These are phyloP conservation scores for Halteria grandinella DNA, from an alignment of 73 alveolate genomes.

Conservation along the genomic window DNA sequence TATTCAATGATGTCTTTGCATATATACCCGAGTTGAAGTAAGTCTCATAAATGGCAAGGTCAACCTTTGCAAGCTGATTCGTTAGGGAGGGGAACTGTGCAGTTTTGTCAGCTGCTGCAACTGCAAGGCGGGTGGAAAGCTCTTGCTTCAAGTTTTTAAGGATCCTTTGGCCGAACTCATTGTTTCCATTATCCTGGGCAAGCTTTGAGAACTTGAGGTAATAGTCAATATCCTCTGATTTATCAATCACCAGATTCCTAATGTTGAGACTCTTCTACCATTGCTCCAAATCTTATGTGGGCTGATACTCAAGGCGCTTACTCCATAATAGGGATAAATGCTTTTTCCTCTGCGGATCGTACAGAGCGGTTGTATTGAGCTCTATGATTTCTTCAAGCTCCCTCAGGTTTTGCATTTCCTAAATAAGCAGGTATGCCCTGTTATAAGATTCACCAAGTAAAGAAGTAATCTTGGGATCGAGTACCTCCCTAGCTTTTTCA, in stretches of 20 bases:
- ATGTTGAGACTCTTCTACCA: conserved; percentile 87
- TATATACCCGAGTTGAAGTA: conserved; percentile 62
- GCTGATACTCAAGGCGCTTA: conserved; percentile 76
- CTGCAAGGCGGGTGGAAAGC: conserved; percentile 10
- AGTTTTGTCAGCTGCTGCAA: conserved; percentile 26
- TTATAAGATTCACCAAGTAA: conserved; percentile 92
- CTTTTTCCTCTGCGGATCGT: conserved; percentile 63
- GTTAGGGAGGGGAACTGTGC: conserved; percentile 23
- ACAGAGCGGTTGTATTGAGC: conserved; percentile 70
- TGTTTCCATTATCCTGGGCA: conserved; percentile 41
- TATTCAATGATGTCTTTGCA: too few species aligned
- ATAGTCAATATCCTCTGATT: conserved; percentile 80
- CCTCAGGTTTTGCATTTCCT: conserved; percentile 88
- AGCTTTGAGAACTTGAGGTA: conserved; percentile 69
- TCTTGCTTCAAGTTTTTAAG: conserved; percentile 49
- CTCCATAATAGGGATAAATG: conserved; percentile 81
- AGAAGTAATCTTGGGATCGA: conserved; percentile 93
- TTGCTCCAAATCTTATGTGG: conserved; percentile 87
- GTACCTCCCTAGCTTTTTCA: conserved; percentile 86
- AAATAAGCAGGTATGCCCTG: conserved; percentile 91
- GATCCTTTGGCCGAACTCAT: conserved; percentile 45
- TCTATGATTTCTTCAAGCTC: conserved; percentile 95
- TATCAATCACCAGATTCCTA: conserved; percentile 79
- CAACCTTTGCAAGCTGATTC: conserved; percentile 54
- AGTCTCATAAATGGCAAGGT: conserved; percentile 65